Base-by-base conservation (phyloP, 345 rosid genomes). In the Populus alba region DNA sequence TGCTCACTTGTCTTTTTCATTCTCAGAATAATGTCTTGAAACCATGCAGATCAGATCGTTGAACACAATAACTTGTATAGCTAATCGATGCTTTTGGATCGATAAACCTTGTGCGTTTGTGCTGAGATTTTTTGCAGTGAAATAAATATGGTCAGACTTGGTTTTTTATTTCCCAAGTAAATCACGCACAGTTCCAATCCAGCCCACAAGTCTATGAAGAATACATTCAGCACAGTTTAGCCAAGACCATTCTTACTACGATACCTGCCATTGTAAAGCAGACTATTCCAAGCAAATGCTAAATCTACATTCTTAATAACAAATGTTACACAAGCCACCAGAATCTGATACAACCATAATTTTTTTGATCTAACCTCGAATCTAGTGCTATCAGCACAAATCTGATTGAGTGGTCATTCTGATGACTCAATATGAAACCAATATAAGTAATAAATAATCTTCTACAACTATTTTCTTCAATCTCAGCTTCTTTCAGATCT, bases 401-500 rank as follows among this genome's bases (percentile, higher is more conserved):
- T 70, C 39, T 47, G 74, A 38, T 69, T 22, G 67, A 17, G 68
- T 7, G 51, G 74, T 75, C 25, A 49, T 39, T 74, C 74, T 8
- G 66, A 69, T 75, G 51, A 47, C 61, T 70, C 68, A n/a, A 78
- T 67, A 33, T 25, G 68, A 69, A 74, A 66, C 68, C 69, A 71
- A 75, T 22, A 61, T 20, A 13, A 7, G 27, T 25, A 80, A 55
- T 20, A 78, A 82, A 70, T 66, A 61, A 59, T 75, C 77, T 67
- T 75, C 82, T 87, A 82, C 78, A 72, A 47, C 79, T 74, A 79
- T 18, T 35, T n/a, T 82, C 87, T 85, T 89, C 73, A 41, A n/a
- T 37, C 81, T 88, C 84, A 90, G 83, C 77, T 87, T 88, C 88
- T 87, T 85, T 83, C 80, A 7, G 80, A 53, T 88, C 90, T 89